Conservation (phyloP, 495 filamentous ascomycete genomes). For the Aspergillus cristatus region DNA sequence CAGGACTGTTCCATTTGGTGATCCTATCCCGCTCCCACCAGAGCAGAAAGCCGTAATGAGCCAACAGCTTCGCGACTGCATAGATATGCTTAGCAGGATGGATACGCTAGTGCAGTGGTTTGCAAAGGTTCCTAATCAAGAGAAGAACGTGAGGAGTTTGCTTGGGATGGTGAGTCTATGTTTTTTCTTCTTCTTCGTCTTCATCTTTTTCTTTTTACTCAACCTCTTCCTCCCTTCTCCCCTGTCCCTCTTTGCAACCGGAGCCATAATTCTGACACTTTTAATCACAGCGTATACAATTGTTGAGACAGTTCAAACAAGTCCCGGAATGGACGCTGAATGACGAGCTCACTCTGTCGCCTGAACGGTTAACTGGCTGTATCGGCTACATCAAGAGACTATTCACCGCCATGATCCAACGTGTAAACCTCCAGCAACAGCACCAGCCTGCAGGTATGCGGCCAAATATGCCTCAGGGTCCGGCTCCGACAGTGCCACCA, state of each 20-base stretch:
- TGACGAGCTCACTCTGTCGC: slow-evolving; percentile 49
- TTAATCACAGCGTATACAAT: slow-evolving; percentile 48
- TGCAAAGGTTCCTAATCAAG: slow-evolving; percentile 28
- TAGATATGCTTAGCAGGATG: slow-evolving; percentile 32
- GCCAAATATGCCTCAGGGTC: slow-evolving; percentile 15
- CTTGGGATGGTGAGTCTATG: slow-evolving; percentile 31
- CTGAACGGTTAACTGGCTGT: slow-evolving; percentile 43
- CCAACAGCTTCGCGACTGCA: slow-evolving; percentile 33
- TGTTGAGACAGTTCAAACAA: slow-evolving; percentile 49
- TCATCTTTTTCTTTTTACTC: background rate
- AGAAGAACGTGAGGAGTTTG: slow-evolving; percentile 33
- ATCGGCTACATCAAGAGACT: slow-evolving; percentile 37
- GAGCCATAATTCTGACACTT: no score
- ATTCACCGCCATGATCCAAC: slow-evolving; percentile 32
- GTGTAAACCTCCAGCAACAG: slow-evolving; percentile 24
- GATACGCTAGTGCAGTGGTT: slow-evolving; percentile 35
- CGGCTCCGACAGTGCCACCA: slow-evolving; percentile 13
- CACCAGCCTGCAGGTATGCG: slow-evolving; percentile 19
- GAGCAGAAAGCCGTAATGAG: slow-evolving; percentile 39
- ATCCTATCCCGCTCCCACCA: slow-evolving; percentile 25
- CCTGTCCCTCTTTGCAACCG: background rate
- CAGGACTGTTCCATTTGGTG: slow-evolving; percentile 20
- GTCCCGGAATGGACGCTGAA: slow-evolving; percentile 43
- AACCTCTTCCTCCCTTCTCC: background rate
- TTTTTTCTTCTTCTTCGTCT: background rate